phyloP scores from a whole-genome alignment of 441 rosid species.

The Pelargonium citronellum region DNA sequence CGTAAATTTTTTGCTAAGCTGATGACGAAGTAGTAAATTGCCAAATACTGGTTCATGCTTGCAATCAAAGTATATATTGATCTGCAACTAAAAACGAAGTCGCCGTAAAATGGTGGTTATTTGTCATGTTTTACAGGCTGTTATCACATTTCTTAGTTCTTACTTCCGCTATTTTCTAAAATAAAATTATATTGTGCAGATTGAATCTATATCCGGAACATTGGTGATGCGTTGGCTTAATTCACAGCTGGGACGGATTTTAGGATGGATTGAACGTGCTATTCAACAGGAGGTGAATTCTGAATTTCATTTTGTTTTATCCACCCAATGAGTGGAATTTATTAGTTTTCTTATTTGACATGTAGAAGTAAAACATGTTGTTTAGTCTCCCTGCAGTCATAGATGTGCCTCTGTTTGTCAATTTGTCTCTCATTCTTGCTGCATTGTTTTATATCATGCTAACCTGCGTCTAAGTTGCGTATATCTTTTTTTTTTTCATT shows the following conservation, averaged over 20 bases:
- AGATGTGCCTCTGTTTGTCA: background rate
- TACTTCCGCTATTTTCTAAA: background rate
- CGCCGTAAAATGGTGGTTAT: background rate
- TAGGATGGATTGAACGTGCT: slow-evolving; percentile 93
- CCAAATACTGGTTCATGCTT: background rate
- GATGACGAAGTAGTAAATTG: slow-evolving; percentile 3
- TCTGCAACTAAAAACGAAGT: background rate
- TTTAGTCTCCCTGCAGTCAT: slow-evolving; percentile 2
- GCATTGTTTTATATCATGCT: background rate
- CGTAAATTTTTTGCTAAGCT: background rate
- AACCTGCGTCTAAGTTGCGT: background rate
- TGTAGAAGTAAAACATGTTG: slow-evolving; percentile 7
- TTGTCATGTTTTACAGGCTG: background rate
- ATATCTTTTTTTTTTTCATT: background rate
- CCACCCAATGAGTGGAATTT: background rate
- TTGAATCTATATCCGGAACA: slow-evolving; percentile 89
- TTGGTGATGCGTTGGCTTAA: slow-evolving; percentile 95
- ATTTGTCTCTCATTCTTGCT: background rate
- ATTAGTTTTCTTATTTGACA: slow-evolving; percentile 6
- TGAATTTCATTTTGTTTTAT: slow-evolving; percentile 9
- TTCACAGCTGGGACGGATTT: slow-evolving; percentile 84
- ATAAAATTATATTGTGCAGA: slow-evolving; percentile 32
- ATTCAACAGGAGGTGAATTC: slow-evolving; percentile 83
- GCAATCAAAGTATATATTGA: background rate
- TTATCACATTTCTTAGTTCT: background rate